Evolutionary conservation across 148 eudicot species (phyloP), one percentile per base, ranked within the genome.

Genomic region (Polygonum aviculare): DNA sequence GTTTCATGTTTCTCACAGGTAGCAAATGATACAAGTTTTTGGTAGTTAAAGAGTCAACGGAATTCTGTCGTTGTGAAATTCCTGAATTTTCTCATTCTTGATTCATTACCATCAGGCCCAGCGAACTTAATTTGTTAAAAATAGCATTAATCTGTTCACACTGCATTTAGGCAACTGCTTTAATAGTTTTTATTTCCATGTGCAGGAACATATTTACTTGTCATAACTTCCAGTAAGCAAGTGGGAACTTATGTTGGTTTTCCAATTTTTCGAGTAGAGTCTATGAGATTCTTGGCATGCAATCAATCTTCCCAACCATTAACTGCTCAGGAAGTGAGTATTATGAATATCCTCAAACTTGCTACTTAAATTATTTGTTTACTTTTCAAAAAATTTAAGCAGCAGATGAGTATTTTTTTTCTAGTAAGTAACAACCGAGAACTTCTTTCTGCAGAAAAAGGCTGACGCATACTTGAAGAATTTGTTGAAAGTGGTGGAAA

Each of bases 261-360:
- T 78, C 99, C 99, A 75, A 77, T 95, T 78, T 90, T 87, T 55
- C 83, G 82, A 22, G 94, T 89, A 49, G 82, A 85, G 84, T 89
- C 96, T 75, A 87, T 95, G 96, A 90, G 87, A 86, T 89, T 90
- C 80, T 82, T 92, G 82, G 84, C 96, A 72, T 95, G 97, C 85
- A 86, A 86, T 76, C 85, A 80, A 78, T 84, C 87, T 67, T 79
- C 84, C 72, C 85, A 83, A 72, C 76, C 77, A 79, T 81, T 88
- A 75, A 87, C 82, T 78, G 33, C 75, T 75, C 87, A 86, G 81
- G 96, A 92, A 81, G 99, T 95, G 89, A 77, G 88, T 59, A 2
- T 74, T 69, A 36, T 67, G 21, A 35, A 33, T 65, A 15, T 67
- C 38, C 72, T 67, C 72, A 67, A 16, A 38, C 44, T 15, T 67